These are phyloP conservation scores for Fusarium acutatum DNA, from an alignment of 2,329 filamentous ascomycete species.

Conservation along the genomic window DNA sequence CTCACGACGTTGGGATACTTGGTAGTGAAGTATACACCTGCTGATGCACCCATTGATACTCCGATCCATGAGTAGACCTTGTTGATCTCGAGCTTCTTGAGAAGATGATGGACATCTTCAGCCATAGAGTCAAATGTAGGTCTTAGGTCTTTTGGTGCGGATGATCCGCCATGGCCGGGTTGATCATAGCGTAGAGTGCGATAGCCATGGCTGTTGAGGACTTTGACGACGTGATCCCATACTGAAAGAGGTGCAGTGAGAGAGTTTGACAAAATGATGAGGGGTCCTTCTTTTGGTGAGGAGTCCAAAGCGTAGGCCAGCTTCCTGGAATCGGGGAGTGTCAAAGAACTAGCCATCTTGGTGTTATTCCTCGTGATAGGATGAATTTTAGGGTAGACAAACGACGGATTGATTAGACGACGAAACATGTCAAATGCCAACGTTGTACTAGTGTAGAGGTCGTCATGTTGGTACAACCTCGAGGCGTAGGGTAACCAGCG, in stretches of 20 bases:
- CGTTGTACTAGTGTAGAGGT: neutral
- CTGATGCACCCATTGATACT: slow-evolving; percentile 56
- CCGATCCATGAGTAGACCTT: slow-evolving; percentile 53
- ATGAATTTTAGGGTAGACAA: neutral
- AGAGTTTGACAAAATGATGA: slow-evolving; percentile 52
- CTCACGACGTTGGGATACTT: slow-evolving; percentile 50
- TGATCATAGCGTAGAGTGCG: slow-evolving; percentile 55
- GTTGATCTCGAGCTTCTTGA: slow-evolving; percentile 44
- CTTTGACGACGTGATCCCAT: slow-evolving; percentile 52
- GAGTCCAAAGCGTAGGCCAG: slow-evolving; percentile 45
- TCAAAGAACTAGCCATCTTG: slow-evolving; percentile 33
- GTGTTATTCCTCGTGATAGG: neutral
- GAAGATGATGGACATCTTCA: slow-evolving; percentile 49
- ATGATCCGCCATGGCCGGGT: slow-evolving; percentile 53
- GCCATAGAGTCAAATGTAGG: slow-evolving; percentile 52
- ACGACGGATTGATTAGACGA: neutral
- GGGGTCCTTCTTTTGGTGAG: slow-evolving; percentile 35
- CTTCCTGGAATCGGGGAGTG: slow-evolving; percentile 40
- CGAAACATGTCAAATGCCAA: neutral
- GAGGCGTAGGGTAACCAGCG: neutral
- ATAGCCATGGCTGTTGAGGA: slow-evolving; percentile 48
- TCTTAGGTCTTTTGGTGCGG: slow-evolving; percentile 44
- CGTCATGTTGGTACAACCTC: neutral
- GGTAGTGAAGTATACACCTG: slow-evolving; percentile 50
- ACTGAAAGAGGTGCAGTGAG: slow-evolving; percentile 47